Conservation (phyloP, 441 rosid species). For the Capsella rubella region DNA sequence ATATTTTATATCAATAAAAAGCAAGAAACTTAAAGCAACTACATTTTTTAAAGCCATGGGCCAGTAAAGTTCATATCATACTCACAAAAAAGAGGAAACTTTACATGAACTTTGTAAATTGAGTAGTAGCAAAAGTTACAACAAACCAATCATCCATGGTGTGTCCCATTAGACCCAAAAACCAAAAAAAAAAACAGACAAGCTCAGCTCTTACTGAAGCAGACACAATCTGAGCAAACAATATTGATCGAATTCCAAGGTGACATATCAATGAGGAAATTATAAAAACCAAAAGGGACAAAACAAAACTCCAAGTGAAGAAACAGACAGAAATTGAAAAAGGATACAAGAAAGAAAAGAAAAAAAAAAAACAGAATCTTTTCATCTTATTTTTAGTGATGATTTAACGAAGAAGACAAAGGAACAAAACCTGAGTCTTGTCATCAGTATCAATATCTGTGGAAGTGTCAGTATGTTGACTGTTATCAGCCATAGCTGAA, state of each 20-base stretch:
- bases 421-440: constrained; percentile 73
- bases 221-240: constrained; percentile 36
- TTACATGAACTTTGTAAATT: constrained; percentile 7
- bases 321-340: constrained; percentile 30
- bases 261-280: constrained; percentile 44
- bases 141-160: constrained; percentile 14
- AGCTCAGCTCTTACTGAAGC: constrained; percentile 14
- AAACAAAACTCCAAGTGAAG: constrained; percentile 41
- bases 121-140: neutral
- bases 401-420: constrained; percentile 43
- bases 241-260: constrained; percentile 40
- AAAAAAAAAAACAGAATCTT: constrained; percentile 40
- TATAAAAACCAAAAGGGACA: constrained; percentile 34
- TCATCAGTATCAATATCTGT: constrained; percentile 95
- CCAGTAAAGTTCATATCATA: neutral
- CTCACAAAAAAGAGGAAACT: constrained; percentile 16
- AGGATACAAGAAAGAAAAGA: neutral
- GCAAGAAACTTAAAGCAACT: constrained; percentile 24
- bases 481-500: constrained; percentile 81
- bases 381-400: neutral
- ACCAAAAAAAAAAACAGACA: constrained; percentile 10
- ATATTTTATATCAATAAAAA: neutral
- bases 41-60: neutral
- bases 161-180: constrained; percentile 18
- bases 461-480: constrained; percentile 98